Percentiles rank a stretch among this genome's conserved stretches.
These are phyloP conservation scores for Petunia secreta DNA, from an alignment of 257 asterid species.

Conservation along the genomic window DNA sequence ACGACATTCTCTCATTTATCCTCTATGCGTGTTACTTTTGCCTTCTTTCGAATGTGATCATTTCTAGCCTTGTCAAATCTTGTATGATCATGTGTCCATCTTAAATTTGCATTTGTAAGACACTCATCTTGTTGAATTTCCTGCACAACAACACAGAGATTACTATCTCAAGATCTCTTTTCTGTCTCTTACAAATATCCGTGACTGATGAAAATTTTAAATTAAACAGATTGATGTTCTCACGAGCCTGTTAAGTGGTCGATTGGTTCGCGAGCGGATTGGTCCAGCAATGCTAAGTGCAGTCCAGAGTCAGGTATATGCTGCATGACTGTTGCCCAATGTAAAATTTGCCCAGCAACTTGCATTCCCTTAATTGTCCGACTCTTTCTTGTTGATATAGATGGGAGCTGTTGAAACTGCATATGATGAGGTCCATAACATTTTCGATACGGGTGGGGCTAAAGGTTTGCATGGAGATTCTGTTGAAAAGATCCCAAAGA, in stretches of 20 bases:
- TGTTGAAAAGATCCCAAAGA: constrained; percentile 85
- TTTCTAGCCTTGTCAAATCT: too few species aligned
- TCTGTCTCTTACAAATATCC: neutral
- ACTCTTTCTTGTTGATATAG: constrained; percentile 41
- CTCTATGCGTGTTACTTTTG: neutral
- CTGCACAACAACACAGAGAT: neutral
- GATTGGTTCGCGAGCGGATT: constrained; percentile 95
- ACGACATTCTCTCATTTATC: neutral
- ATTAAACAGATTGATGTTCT: constrained; percentile 80
- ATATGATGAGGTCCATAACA: constrained; percentile 74
- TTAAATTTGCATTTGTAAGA: neutral
- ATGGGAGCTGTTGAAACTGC: constrained; percentile 90
- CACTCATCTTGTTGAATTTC: neutral
- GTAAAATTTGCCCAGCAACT: neutral
- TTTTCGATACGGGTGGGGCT: constrained; percentile 89
- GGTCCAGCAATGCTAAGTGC: constrained; percentile 99
- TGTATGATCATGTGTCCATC: too few species aligned
- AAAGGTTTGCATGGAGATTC: constrained; percentile 84
- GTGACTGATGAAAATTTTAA: constrained; percentile 20
- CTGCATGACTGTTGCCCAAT: neutral
- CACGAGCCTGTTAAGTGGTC: constrained; percentile 87
- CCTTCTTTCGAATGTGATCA: too few species aligned
- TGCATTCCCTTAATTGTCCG: neutral
- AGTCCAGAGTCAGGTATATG: constrained; percentile 89
- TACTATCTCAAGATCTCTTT: neutral